Conservation (phyloP, 1,284 basidiomycete species). For the Cutaneotrichosporon sp. region DNA sequence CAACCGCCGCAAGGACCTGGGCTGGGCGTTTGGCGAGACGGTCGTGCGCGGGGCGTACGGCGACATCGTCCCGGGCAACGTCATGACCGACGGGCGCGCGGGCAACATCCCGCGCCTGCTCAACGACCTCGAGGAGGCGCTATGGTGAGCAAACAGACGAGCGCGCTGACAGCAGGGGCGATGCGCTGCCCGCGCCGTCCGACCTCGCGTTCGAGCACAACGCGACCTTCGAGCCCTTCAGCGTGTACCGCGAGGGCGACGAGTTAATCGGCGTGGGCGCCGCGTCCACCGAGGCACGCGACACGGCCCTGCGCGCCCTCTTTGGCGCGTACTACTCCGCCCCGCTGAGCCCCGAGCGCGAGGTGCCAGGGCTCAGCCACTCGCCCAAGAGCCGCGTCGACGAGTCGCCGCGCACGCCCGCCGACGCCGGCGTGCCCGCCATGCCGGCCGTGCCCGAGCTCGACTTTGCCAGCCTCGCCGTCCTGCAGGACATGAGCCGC, state of each 20-base stretch:
- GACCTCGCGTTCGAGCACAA: conserved; percentile 47
- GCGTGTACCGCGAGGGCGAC: conserved; percentile 30
- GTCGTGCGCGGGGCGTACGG: conserved; percentile 39
- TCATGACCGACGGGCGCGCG: conserved; percentile 30
- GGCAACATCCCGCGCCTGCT: conserved; percentile 42
- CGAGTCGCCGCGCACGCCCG: conserved; percentile 16
- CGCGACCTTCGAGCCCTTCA: conserved; percentile 45
- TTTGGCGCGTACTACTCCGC: conserved; percentile 15
- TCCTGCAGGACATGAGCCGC: conserved; percentile 33
- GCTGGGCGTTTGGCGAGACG: conserved; percentile 40
- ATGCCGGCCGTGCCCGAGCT: conserved; percentile 14
- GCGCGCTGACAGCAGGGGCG: conserved; percentile 36
- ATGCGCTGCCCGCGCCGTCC: conserved; percentile 44
- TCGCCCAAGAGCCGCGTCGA: conserved; percentile 15
- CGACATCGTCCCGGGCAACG: conserved; percentile 34
- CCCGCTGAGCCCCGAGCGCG: not conserved
- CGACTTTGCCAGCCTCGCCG: conserved; percentile 14
- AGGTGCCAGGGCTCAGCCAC: not conserved
- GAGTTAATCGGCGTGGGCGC: conserved; percentile 26
- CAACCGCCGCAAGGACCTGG: conserved; percentile 43
- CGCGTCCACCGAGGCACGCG: conserved; percentile 10
- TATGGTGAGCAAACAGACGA: conserved; percentile 36
- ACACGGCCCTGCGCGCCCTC: conserved; percentile 20
- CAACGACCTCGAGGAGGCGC: conserved; percentile 48
- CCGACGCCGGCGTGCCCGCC: not conserved